These are phyloP conservation scores for Solanum boliviense DNA, from an alignment of 257 asterid genomes.

Conservation along the genomic window DNA sequence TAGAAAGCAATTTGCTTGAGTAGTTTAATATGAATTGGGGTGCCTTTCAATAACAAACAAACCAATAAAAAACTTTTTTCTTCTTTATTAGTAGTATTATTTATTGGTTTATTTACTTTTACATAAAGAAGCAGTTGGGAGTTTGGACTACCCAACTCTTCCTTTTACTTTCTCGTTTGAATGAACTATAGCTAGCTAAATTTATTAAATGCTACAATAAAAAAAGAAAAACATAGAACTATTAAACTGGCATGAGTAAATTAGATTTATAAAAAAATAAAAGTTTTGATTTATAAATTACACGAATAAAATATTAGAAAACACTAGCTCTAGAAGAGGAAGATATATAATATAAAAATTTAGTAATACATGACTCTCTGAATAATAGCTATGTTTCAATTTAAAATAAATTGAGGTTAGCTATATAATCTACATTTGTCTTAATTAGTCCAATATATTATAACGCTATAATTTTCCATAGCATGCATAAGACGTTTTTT, in stretches of 20 bases:
- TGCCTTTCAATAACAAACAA: not conserved
- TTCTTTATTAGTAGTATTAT: not conserved
- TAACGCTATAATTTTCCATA: not conserved
- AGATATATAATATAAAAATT: not conserved
- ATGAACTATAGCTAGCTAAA: not conserved
- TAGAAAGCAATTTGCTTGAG: not conserved
- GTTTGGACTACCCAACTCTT: not conserved
- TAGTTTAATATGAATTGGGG: not conserved
- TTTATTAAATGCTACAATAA: not conserved
- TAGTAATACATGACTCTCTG: not conserved
- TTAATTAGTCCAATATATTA: not conserved
- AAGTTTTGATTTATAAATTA: not conserved
- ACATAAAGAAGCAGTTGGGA: not conserved
- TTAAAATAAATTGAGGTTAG: not conserved
- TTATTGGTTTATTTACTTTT: not conserved
- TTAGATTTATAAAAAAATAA: not conserved
- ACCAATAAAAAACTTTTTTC: not conserved
- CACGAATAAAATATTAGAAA: not conserved
- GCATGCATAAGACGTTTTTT: not conserved
- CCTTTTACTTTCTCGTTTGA: not conserved
- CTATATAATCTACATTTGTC: no score
- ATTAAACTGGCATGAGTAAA: not conserved
- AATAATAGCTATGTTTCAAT: not conserved
- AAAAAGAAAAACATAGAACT: not conserved
- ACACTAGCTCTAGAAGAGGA: not conserved